phyloP scores from a whole-genome alignment of 192 early-diverging fungal genomes.

The Podila verticillata region DNA sequence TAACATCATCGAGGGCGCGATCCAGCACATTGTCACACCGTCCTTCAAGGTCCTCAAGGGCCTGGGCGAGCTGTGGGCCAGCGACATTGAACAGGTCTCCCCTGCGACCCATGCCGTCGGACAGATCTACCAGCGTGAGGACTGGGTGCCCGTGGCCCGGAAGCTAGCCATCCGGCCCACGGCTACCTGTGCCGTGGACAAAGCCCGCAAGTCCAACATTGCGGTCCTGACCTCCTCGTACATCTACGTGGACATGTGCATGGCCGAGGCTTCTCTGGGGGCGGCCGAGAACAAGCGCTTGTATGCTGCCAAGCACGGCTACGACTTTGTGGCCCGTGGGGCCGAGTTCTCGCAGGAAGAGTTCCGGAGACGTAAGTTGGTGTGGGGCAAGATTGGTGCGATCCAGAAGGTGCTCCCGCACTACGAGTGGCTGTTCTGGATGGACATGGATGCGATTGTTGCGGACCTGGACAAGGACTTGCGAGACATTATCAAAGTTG shows the following conservation, averaged over 20 bases:
- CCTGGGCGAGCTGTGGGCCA: constrained; percentile 46
- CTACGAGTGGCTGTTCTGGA: constrained; percentile 71
- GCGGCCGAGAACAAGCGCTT: constrained; percentile 61
- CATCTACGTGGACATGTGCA: constrained; percentile 63
- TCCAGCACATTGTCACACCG: constrained; percentile 6
- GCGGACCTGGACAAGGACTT: constrained; percentile 46
- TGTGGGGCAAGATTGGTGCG: constrained; percentile 69
- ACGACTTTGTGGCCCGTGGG: constrained; percentile 62
- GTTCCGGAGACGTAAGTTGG: constrained; percentile 52
- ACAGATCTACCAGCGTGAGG: constrained; percentile 55
- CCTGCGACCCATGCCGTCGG: constrained; percentile 43
- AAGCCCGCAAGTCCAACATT: constrained; percentile 21
- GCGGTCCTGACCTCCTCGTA: constrained; percentile 64
- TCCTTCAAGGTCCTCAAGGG: constrained; percentile 13
- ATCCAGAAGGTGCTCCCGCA: constrained; percentile 65
- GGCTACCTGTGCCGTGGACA: constrained; percentile 27
- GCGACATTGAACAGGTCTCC: constrained; percentile 55
- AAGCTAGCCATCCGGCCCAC: constrained; percentile 38
- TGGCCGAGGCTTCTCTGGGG: constrained; percentile 55
- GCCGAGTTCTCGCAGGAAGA: constrained; percentile 64
- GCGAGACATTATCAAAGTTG: constrained; percentile 29
- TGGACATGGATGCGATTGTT: constrained; percentile 71
- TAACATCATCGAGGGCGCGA: constrained; percentile 24
- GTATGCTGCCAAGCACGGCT: constrained; percentile 61
- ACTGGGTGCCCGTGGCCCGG: constrained; percentile 52